Base-by-base conservation (phyloP, 371 early-diverging fungal species). In the Actinomortierella wolfii region DNA sequence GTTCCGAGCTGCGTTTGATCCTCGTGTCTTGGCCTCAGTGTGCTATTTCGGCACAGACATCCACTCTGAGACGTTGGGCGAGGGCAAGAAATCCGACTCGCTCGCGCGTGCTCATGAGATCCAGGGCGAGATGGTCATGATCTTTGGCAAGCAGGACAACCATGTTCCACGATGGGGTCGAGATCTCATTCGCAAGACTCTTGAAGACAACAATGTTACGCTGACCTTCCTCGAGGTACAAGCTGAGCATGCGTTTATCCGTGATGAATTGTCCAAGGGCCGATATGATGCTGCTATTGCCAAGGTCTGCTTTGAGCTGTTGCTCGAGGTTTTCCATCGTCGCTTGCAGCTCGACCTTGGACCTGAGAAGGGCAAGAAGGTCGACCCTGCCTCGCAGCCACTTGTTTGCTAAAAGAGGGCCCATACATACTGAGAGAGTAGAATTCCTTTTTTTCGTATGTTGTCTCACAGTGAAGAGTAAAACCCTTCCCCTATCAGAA, bases 1-100 rank as follows among this genome's bases (percentile, higher is more conserved):
- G 2, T 81, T 79, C 70, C 74, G 83, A n/a, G 76, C 76, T 26
- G 83, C 83, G 5, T 79, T 85, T 47, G 85, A 85, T 51, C 68
- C 66, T 9, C 66, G 85, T 8, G 82, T 85, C 6, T 53, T 62
- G 25, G 80, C 82, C 2, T 58, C 71, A 20, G 80, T 82, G 11
- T 82, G 85, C 57, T 82, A 78, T 66, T 81, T 83, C 63, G 82
- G 83, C 6, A 85, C 86, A 2, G 86, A 85, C 60, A 83, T 85
- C 44, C 86, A 85, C 52, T 56, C 68, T 5, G 70, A 64, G 48
- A 79, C 83, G 0, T 59, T 85, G 25, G 81, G 79, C 40, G 68
- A 69, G 57, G 75, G 73, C 51, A 78, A 78, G 34, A 44, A 64
- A 8, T 67, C 63, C 11, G 69, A 82, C 68, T 79, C 81, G 20